Conservation (phyloP, 1,284 basidiomycete species). For the Cutaneotrichosporon cyanovorans region DNA sequence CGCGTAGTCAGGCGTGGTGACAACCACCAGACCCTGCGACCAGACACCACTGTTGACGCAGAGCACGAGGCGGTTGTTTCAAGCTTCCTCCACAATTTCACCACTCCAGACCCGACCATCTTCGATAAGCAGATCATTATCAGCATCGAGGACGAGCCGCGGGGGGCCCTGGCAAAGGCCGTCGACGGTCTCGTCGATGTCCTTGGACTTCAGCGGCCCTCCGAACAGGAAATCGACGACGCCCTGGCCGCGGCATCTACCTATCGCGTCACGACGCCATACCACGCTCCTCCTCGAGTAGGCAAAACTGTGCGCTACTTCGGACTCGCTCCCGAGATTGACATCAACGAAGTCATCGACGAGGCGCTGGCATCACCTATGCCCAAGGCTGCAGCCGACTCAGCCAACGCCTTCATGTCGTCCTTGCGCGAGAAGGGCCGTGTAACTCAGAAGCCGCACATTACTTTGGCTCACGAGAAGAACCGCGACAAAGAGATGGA, state of each 20-base stretch:
- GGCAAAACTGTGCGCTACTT: slow-evolving; percentile 59
- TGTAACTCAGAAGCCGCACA: slow-evolving; percentile 62
- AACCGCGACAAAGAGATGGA: slow-evolving; percentile 49
- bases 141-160: slow-evolving; percentile 53
- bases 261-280: slow-evolving; percentile 35
- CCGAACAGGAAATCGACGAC: slow-evolving; percentile 53
- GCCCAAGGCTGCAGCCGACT: slow-evolving; percentile 24
- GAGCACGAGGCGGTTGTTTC: slow-evolving; percentile 74
- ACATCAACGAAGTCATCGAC: slow-evolving; percentile 46
- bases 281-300: slow-evolving; percentile 28
- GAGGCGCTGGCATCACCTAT: slow-evolving; percentile 10
- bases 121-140: slow-evolving; percentile 64
- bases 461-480: slow-evolving; percentile 76
- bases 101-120: slow-evolving; percentile 59
- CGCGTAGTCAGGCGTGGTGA: slow-evolving; percentile 66
- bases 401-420: slow-evolving; percentile 51
- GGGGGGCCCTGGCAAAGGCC: slow-evolving; percentile 55
- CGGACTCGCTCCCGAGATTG: slow-evolving; percentile 65
- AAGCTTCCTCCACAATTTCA: slow-evolving; percentile 62
- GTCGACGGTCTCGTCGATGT: slow-evolving; percentile 55
- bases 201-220: slow-evolving; percentile 50
- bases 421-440: slow-evolving; percentile 52
- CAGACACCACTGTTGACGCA: slow-evolving; percentile 51
- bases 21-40: slow-evolving; percentile 72
- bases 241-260: slow-evolving; percentile 53